Base-by-base conservation (phyloP, 2,329 filamentous ascomycete species). In the Huntiella decipiens region DNA sequence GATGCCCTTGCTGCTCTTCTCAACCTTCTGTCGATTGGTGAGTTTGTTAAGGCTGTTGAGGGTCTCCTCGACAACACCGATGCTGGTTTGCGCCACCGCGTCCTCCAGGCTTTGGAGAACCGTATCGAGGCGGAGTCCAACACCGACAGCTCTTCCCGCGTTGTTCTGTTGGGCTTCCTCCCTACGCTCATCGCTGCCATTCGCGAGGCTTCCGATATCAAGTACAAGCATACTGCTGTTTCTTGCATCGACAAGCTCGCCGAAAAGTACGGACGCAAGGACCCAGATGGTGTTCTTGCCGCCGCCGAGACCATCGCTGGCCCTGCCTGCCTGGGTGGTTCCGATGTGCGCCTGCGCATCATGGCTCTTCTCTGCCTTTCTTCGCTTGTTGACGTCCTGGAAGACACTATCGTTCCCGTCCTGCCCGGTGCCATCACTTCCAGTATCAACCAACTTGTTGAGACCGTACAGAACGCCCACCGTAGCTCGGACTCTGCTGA, bases 181-280 rank as follows among this genome's bases (percentile, higher is more conserved):
- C 79, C 83, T 8, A 79, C 79, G 53, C 70, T 94, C 51, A 83
- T 82, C 13, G 69, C 72, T 15, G 82, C 92, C 39, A 74, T 98
- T 49, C 68, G 79, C 46, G 73, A 80, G 43, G 80, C 82, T 5
- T 66, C 71, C 31, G 78, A 91, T 53, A 72, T 80, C 45, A 69
- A 76, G 22, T 79, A 91, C 59, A 86, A 88, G 62, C 79, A 86
- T 55, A 85, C 83, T 8, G 83, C 87, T 1, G 78, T 98, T 51
- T 77, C 78, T 33, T 96, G 88, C 54, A 79, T 96, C 38, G 87
- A 95, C 62, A 83, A 84, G 60, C 92, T 98, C 51, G 75, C 83
- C 2, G 87, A 95, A 62, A 88, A 88, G 59, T 96, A 94, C 58
- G 92, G 91, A 53, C 92, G 91, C 66, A 92, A 87, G 59, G 83